These are phyloP conservation scores for Termitomyces sp. DNA, from an alignment of 768 basidiomycete genomes.

Conservation along the genomic window DNA sequence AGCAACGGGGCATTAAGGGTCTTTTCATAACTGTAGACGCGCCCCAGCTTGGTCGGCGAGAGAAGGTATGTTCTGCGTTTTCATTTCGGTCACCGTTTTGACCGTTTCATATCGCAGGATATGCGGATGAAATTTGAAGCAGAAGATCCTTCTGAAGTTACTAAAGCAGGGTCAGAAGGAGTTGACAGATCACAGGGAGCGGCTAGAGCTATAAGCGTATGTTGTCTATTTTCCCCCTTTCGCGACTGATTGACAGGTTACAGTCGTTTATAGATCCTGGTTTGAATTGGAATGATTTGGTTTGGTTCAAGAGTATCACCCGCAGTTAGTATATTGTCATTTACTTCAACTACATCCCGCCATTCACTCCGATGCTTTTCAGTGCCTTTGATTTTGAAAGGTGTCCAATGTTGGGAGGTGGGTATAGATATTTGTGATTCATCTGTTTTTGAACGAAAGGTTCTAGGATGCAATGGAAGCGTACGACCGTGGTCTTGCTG, in stretches of 20 bases:
- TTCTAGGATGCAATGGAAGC: conserved; percentile 77
- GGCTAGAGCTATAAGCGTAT: conserved; percentile 87
- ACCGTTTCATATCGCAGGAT: conserved; percentile 41
- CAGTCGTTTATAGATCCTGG: conserved; percentile 95
- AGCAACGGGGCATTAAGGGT: conserved; percentile 85
- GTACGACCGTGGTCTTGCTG: conserved; percentile 70
- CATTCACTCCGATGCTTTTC: conserved; percentile 13
- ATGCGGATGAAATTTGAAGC: conserved; percentile 97
- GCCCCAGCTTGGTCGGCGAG: conserved; percentile 90
- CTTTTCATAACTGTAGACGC: conserved; percentile 98
- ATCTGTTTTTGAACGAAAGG: background rate
- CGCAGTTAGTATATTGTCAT: conserved; percentile 36
- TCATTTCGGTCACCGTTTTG: background rate
- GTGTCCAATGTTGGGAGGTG: conserved; percentile 83
- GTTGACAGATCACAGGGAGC: conserved; percentile 89
- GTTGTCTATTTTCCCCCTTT: conserved; percentile 18
- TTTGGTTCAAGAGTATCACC: conserved; percentile 80
- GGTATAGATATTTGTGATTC: conserved; percentile 11
- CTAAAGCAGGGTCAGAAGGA: conserved; percentile 45
- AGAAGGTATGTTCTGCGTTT: conserved; percentile 48
- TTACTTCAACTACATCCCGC: conserved; percentile 27
- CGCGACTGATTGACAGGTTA: background rate
- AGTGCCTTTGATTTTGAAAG: conserved; percentile 93
- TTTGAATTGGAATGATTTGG: conserved; percentile 80
- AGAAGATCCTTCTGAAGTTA: conserved; percentile 59